Conservation (phyloP, 2,329 filamentous ascomycete species). For the Tolypocladium ophioglossoides region DNA sequence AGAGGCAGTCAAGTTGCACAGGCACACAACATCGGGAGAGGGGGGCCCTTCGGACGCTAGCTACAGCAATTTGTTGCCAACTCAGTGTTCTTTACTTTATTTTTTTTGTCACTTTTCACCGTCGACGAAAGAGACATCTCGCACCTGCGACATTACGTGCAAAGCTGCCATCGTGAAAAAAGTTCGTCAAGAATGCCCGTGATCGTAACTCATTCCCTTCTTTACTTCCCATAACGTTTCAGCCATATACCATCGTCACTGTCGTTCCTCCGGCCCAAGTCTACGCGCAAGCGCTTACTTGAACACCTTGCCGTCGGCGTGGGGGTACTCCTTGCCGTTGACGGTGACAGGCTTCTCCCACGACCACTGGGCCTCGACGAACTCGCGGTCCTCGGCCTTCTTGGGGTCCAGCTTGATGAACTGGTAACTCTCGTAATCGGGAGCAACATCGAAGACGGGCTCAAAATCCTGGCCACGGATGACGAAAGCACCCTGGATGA, state of each 20-base stretch:
- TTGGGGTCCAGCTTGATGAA: conserved; percentile 93
- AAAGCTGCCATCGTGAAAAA: background rate
- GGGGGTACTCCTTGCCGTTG: conserved; percentile 79
- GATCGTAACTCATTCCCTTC: conserved; percentile 17
- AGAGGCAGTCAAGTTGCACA: background rate
- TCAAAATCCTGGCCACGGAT: conserved; percentile 81
- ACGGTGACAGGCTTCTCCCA: conserved; percentile 80
- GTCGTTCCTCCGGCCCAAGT: conserved; percentile 9
- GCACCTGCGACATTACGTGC: background rate
- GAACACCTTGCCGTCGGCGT: conserved; percentile 95
- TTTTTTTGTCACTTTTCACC: background rate
- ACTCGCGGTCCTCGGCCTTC: conserved; percentile 76
- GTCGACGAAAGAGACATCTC: background rate
- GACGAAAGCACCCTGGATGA: conserved; percentile 89
- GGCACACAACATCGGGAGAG: background rate
- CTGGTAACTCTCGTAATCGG: conserved; percentile 91
- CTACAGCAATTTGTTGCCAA: background rate
- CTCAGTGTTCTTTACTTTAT: background rate
- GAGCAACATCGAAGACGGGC: conserved; percentile 91
- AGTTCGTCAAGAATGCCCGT: conserved; percentile 11
- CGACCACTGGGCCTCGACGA: conserved; percentile 78
- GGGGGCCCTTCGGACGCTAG: background rate
- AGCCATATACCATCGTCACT: conserved; percentile 24
- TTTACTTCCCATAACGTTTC: conserved; percentile 11
- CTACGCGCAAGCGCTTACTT: conserved; percentile 54